Percentiles rank a stretch among this genome's conserved stretches.
Conservation (phyloP, 1,284 basidiomycete species). For the Coniferiporia sulphurascens region DNA sequence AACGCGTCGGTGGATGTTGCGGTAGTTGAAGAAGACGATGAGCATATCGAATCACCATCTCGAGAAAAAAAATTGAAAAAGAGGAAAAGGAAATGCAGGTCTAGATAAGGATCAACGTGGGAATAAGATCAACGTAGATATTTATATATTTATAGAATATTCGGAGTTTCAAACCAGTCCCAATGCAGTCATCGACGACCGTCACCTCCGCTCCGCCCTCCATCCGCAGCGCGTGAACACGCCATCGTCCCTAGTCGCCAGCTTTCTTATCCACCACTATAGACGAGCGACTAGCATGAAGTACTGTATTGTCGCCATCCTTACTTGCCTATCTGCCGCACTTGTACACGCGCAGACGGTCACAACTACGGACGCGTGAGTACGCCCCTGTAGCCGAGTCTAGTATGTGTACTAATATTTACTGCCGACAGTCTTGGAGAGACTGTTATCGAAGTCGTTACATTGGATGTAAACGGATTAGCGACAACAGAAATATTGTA, state of each 20-base stretch:
- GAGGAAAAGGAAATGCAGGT: background rate
- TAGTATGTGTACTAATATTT: background rate
- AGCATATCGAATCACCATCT: conserved; percentile 1
- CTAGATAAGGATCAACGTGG: conserved; percentile 3
- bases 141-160: background rate
- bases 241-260: background rate
- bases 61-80: background rate
- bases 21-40: conserved; percentile 2
- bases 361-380: conserved; percentile 43
- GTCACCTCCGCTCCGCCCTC: background rate
- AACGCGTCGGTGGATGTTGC: conserved; percentile 16
- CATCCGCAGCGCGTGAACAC: background rate
- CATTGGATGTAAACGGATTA: conserved; percentile 38
- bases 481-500: conserved; percentile 45
- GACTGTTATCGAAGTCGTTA: conserved; percentile 49
- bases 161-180: background rate
- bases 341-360: conserved; percentile 40
- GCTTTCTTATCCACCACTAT: background rate
- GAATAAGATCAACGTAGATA: background rate
- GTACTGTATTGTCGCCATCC: conserved; percentile 19
- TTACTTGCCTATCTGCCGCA: conserved; percentile 28
- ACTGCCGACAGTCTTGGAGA: conserved; percentile 39
- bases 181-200: background rate
- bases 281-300: conserved; percentile 8
- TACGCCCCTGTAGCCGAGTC: conserved; percentile 12